Conservation (phyloP, 768 basidiomycete species). For the Pleurotus giganteus region DNA sequence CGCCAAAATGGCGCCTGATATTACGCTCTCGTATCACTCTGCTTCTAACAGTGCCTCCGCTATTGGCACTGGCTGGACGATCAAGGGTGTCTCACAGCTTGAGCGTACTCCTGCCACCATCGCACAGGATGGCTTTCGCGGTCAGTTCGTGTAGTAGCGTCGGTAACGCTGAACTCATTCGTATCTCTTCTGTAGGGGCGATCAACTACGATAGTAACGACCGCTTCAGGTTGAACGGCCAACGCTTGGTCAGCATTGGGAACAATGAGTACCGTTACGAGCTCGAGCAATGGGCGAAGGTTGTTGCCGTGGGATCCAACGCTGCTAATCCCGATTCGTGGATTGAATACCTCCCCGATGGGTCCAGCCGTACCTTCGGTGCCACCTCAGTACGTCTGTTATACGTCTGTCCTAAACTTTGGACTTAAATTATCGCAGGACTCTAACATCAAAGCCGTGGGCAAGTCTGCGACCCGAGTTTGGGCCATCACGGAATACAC, state of each 20-base stretch:
- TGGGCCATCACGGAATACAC: slow-evolving; percentile 9
- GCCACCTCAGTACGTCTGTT: not conserved
- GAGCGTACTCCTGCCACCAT: slow-evolving; percentile 8
- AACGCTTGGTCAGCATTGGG: slow-evolving; percentile 10
- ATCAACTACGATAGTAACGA: slow-evolving; percentile 14
- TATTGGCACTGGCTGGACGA: slow-evolving; percentile 11
- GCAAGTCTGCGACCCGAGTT: slow-evolving; percentile 9
- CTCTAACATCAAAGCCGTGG: slow-evolving; percentile 12
- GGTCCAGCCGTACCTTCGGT: slow-evolving; percentile 9
- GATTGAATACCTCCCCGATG: slow-evolving; percentile 13
- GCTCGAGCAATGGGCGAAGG: slow-evolving; percentile 12
- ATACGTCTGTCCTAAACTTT: not conserved
- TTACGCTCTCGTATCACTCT: slow-evolving; percentile 13
- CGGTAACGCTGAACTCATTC: no score
- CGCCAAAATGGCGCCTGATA: slow-evolving; percentile 10
- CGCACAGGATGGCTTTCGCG: slow-evolving; percentile 13
- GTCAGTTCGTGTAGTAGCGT: not conserved
- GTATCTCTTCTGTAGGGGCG: not conserved
- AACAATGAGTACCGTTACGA: slow-evolving; percentile 13
- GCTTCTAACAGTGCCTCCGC: slow-evolving; percentile 9
- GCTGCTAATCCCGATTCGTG: slow-evolving; percentile 11
- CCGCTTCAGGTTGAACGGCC: slow-evolving; percentile 11
- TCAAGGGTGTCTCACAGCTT: slow-evolving; percentile 8
- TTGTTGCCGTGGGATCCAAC: slow-evolving; percentile 8
- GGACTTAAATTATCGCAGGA: slow-evolving; percentile 2